These are phyloP conservation scores for Crepidotus variabilis DNA, from an alignment of 768 basidiomycete genomes.

Conservation along the genomic window DNA sequence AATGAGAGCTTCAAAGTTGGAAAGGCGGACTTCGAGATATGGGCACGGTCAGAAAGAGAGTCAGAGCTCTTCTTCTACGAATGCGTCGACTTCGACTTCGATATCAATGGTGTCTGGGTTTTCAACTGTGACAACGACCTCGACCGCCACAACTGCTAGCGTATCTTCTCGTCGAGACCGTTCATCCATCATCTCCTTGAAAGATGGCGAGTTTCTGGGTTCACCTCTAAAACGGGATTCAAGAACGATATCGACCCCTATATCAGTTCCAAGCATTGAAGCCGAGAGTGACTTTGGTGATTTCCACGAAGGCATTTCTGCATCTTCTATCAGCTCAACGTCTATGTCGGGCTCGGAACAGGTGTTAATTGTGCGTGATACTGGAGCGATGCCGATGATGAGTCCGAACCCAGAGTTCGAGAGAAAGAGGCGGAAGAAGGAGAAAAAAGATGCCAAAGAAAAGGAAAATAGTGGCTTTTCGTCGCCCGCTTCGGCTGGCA, in stretches of 20 bases:
- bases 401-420: conserved; percentile 46
- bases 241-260: too few relatives aligned
- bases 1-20: neutral
- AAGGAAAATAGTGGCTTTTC: neutral
- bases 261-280: conserved; percentile 9
- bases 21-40: neutral
- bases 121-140: conserved; percentile 24
- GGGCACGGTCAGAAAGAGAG: conserved; percentile 19
- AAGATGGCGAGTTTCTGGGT: too few relatives aligned
- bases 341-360: conserved; percentile 9
- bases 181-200: too few relatives aligned
- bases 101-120: conserved; percentile 22
- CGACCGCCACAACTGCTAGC: conserved; percentile 5
- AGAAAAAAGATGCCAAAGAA: neutral
- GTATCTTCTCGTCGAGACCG: too few relatives aligned
- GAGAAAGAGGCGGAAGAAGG: conserved; percentile 19
- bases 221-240: too few relatives aligned
- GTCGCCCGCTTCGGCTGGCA: neutral
- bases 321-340: neutral
- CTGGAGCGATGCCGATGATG: conserved; percentile 46
- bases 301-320: neutral
- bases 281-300: conserved; percentile 24
- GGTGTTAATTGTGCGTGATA: conserved; percentile 42
- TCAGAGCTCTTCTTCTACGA: conserved; percentile 16
- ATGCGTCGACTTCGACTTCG: conserved; percentile 4